Conservation (phyloP, 148 eudicot species). For the Dianthus caryophyllus region DNA sequence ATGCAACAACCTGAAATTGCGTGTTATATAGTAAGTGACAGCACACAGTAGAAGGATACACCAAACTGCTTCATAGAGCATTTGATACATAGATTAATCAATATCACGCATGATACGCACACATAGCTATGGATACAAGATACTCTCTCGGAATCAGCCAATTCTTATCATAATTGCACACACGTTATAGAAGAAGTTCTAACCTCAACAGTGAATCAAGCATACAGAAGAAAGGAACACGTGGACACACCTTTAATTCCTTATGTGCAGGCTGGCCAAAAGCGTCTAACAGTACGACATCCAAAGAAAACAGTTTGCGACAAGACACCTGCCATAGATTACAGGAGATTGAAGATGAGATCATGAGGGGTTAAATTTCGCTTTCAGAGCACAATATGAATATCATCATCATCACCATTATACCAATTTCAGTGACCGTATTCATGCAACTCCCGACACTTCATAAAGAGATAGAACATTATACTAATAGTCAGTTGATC, state of each 20-base stretch:
- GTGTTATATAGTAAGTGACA: slow-evolving; percentile 1
- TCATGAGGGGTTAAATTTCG: background rate
- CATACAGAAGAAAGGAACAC: slow-evolving; percentile 4
- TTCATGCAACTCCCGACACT: background rate
- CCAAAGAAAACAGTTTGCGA: slow-evolving; percentile 55
- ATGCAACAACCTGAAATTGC: slow-evolving; percentile 59
- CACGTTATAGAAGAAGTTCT: background rate
- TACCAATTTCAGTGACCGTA: background rate
- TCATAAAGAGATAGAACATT: background rate
- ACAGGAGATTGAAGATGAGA: slow-evolving; percentile 7
- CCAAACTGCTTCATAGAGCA: too few species aligned
- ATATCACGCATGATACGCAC: too few species aligned
- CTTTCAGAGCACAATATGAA: background rate
- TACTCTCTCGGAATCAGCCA: too few species aligned
- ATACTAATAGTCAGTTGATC: background rate
- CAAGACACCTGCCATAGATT: slow-evolving; percentile 55
- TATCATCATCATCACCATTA: background rate
- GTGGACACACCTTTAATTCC: slow-evolving; percentile 60
- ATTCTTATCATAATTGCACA: background rate
- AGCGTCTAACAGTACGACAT: slow-evolving; percentile 54
- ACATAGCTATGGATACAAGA: too few species aligned
- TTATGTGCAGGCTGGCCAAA: slow-evolving; percentile 45
- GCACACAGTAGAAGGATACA: background rate
- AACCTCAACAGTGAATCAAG: background rate
- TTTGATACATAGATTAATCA: too few species aligned